Conservation (phyloP, 495 filamentous ascomycete genomes). For the Penicillium bovifimosum region DNA sequence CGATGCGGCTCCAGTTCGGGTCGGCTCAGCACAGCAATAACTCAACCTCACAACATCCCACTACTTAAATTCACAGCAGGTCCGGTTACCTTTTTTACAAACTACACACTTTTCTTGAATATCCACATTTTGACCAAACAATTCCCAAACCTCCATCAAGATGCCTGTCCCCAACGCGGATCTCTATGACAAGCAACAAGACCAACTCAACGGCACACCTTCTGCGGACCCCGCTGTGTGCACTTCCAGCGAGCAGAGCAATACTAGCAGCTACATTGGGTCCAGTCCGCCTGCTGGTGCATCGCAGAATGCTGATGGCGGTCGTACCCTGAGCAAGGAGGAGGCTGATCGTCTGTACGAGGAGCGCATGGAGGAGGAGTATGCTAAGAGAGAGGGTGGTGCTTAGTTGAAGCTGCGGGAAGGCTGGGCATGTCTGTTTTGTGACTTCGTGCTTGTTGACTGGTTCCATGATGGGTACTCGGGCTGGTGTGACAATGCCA, state of each 20-base stretch:
- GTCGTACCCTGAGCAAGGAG: conserved; percentile 37
- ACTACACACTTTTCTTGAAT: not conserved
- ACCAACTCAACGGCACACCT: conserved; percentile 7
- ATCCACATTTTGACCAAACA: not conserved
- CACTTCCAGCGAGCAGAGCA: conserved; percentile 10
- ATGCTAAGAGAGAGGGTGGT: conserved; percentile 71
- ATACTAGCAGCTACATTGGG: conserved; percentile 9
- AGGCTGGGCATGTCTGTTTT: not conserved
- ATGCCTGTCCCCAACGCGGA: conserved; percentile 30
- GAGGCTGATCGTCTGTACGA: conserved; percentile 60
- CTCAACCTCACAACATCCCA: not conserved
- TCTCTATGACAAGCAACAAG: conserved; percentile 12
- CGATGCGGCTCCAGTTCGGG: conserved; percentile 1
- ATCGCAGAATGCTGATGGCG: conserved; percentile 13
- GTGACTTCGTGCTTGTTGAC: not conserved
- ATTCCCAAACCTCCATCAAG: conserved; percentile 11
- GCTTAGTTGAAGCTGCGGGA: conserved; percentile 32
- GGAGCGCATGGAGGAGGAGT: conserved; percentile 72
- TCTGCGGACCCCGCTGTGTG: conserved; percentile 5
- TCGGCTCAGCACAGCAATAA: not conserved
- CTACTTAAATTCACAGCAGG: not conserved
- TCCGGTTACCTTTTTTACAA: not conserved
- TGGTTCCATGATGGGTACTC: not conserved
- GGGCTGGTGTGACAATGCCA: not conserved
- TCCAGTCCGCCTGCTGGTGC: conserved; percentile 9